These are phyloP conservation scores for Septoria petroselini DNA, from an alignment of 2,329 filamentous ascomycete genomes.

Conservation along the genomic window DNA sequence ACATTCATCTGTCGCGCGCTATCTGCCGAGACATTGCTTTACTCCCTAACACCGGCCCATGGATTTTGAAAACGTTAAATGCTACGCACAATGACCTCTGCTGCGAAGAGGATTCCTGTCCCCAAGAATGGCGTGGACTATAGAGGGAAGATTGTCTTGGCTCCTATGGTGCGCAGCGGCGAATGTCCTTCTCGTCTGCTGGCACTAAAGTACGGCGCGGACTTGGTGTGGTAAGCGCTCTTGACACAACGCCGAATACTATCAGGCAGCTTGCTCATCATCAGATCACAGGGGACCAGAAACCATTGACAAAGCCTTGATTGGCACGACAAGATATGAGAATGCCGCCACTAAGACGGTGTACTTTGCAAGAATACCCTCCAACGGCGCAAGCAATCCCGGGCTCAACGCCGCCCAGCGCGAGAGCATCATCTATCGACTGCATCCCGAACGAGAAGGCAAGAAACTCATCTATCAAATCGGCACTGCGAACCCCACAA, in stretches of 20 bases:
- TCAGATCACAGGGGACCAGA: slow-evolving; percentile 63
- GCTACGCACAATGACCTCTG: slow-evolving; percentile 36
- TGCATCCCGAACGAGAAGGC: slow-evolving; percentile 74
- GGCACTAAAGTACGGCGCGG: slow-evolving; percentile 90
- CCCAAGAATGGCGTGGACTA: slow-evolving; percentile 89
- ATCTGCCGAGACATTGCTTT: neutral
- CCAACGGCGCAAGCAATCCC: slow-evolving; percentile 63
- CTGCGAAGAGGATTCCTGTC: slow-evolving; percentile 67
- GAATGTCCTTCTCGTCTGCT: slow-evolving; percentile 86
- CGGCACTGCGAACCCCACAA: slow-evolving; percentile 77
- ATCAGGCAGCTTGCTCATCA: no score
- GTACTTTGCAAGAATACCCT: slow-evolving; percentile 77
- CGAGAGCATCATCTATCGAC: slow-evolving; percentile 73
- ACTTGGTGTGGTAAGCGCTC: slow-evolving; percentile 71
- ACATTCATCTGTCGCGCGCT: neutral
- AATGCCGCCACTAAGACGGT: slow-evolving; percentile 76
- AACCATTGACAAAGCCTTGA: slow-evolving; percentile 87
- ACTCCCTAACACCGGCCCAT: slow-evolving; percentile 7
- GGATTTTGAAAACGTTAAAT: slow-evolving; percentile 29
- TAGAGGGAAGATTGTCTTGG: slow-evolving; percentile 86
- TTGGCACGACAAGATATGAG: slow-evolving; percentile 74
- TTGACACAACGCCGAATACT: no score
- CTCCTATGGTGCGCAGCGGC: slow-evolving; percentile 87
- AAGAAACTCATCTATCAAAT: slow-evolving; percentile 83
- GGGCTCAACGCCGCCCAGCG: slow-evolving; percentile 49